These are phyloP conservation scores for Candida fluviatilis DNA, from an alignment of 805 yeast genomes.

Conservation along the genomic window DNA sequence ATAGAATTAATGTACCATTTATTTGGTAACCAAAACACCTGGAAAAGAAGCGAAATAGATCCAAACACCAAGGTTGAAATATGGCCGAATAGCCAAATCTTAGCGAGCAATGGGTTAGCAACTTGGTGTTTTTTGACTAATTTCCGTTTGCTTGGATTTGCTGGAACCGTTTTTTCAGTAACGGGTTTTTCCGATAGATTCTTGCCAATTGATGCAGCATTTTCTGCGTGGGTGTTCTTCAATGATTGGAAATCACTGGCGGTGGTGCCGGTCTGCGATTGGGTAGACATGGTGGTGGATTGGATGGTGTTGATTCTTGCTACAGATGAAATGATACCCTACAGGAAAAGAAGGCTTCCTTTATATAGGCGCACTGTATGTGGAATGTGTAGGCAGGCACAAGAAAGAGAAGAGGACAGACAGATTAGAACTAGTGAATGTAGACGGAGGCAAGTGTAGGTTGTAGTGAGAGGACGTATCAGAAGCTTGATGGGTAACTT, in stretches of 20 bases:
- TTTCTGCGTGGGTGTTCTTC: not conserved
- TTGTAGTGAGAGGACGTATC: too few relatives aligned
- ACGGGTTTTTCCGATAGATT: not conserved
- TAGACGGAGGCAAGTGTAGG: too few relatives aligned
- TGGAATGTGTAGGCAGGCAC: too few relatives aligned
- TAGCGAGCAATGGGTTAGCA: constrained; percentile 39
- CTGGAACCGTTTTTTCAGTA: constrained; percentile 13
- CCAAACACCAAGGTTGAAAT: constrained; percentile 43
- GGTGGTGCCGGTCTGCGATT: not conserved
- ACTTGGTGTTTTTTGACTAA: constrained; percentile 25
- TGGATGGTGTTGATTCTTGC: too few relatives aligned
- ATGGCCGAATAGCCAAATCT: constrained; percentile 60
- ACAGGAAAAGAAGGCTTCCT: too few relatives aligned
- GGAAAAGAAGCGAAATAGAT: constrained; percentile 31
- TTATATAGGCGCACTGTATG: too few relatives aligned
- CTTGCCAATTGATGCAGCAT: not conserved
- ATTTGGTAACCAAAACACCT: constrained; percentile 36
- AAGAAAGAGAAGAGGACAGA: too few relatives aligned
- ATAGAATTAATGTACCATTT: constrained; percentile 44
- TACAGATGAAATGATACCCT: too few relatives aligned
- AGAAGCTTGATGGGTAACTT: too few relatives aligned
- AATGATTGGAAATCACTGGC: not conserved
- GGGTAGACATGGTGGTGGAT: not conserved
- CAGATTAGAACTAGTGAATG: too few relatives aligned
- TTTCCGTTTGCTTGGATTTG: constrained; percentile 17